Evolutionary conservation across 2,329 filamentous ascomycete species (phyloP).

Genomic region (Parafenestella ontariensis): DNA sequence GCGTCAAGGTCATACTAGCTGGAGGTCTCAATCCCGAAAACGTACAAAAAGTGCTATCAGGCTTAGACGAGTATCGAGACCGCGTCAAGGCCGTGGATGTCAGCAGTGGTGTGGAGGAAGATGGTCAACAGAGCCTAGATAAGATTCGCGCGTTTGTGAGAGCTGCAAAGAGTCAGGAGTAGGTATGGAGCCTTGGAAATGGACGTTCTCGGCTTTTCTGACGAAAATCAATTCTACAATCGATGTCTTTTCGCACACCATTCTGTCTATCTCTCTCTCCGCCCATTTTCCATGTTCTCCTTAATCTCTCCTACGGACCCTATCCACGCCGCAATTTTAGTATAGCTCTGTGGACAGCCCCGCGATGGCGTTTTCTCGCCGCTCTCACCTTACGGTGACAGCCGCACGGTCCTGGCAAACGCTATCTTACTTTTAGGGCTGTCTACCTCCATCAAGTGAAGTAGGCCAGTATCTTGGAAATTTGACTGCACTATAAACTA

Average conservation of each 20-base stretch:
- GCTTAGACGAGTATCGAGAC: conserved; percentile 65
- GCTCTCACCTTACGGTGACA: conserved; percentile 19
- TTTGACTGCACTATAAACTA: not conserved
- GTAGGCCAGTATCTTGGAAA: not conserved
- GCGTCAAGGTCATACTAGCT: conserved; percentile 80
- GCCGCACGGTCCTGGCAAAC: not conserved
- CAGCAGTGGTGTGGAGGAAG: conserved; percentile 86
- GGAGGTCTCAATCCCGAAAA: conserved; percentile 85
- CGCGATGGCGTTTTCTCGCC: not conserved
- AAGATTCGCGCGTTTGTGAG: conserved; percentile 84
- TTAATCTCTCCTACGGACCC: not conserved
- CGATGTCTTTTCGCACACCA: not conserved
- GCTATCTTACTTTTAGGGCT: conserved; percentile 17
- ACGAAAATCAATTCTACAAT: not conserved
- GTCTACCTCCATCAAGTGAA: conserved; percentile 19
- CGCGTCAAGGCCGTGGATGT: conserved; percentile 87
- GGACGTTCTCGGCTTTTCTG: not conserved
- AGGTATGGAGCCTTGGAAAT: not conserved
- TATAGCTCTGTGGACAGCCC: not conserved
- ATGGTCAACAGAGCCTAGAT: conserved; percentile 77
- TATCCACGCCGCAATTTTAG: not conserved
- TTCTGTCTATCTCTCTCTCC: not conserved
- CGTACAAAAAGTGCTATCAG: conserved; percentile 69
- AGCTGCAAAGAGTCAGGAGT: conserved; percentile 61
- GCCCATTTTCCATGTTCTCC: not conserved